These are phyloP conservation scores for Fusarium albidum DNA, from an alignment of 2,329 filamentous ascomycete genomes.

Conservation along the genomic window DNA sequence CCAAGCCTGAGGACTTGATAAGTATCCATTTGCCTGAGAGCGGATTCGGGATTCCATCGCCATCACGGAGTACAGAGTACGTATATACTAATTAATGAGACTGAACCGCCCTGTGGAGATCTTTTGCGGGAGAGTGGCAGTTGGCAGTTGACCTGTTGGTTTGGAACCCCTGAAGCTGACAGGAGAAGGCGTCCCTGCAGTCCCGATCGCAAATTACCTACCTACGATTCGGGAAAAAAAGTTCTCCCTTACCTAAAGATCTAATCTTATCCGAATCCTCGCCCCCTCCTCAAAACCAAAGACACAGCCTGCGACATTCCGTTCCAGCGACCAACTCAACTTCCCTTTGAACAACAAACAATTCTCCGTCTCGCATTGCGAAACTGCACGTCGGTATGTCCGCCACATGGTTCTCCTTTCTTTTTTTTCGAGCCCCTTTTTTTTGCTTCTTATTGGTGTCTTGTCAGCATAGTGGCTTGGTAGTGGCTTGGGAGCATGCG, in stretches of 20 bases:
- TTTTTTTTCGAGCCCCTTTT: slow-evolving; percentile 9
- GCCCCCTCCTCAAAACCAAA: slow-evolving; percentile 8
- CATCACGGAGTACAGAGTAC: slow-evolving; percentile 13
- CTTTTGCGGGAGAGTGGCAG: neutral
- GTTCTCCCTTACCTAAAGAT: slow-evolving; percentile 12
- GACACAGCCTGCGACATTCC: slow-evolving; percentile 30
- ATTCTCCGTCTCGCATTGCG: slow-evolving; percentile 1
- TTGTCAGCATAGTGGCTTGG: slow-evolving; percentile 14
- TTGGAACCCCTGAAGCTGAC: slow-evolving; percentile 21
- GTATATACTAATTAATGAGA: slow-evolving; percentile 14
- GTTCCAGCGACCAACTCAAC: slow-evolving; percentile 19
- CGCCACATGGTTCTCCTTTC: too few relatives aligned
- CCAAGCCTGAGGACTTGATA: slow-evolving; percentile 21
- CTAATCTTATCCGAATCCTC: slow-evolving; percentile 30
- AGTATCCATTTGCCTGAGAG: neutral
- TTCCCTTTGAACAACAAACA: slow-evolving; percentile 1
- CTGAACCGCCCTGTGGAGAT: slow-evolving; percentile 25
- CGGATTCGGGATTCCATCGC: neutral
- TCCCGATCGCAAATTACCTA: slow-evolving; percentile 25
- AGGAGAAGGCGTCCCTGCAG: slow-evolving; percentile 16
- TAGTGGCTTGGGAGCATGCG: slow-evolving; percentile 10
- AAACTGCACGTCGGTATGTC: slow-evolving; percentile 24
- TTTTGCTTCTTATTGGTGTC: slow-evolving; percentile 1
- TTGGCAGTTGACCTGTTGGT: slow-evolving; percentile 16
- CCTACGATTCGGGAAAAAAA: slow-evolving; percentile 12